These are phyloP conservation scores for Monosporozyma siamensis DNA, from an alignment of 805 yeast genomes.

Conservation along the genomic window DNA sequence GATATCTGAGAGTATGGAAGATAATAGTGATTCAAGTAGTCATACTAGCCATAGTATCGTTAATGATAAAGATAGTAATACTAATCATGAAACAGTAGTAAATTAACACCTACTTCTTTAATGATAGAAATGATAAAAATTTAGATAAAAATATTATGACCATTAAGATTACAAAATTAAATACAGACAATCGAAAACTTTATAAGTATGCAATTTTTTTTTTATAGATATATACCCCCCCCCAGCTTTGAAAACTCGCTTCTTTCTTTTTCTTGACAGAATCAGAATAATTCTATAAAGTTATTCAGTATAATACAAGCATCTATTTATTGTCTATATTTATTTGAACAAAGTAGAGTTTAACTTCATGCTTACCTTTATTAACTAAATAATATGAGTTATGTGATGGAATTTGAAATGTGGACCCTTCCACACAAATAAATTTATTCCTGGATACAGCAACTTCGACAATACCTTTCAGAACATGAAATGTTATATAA, in stretches of 20 bases:
- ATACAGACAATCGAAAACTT: not conserved
- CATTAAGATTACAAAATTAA: not conserved
- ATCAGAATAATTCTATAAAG: too few relatives aligned
- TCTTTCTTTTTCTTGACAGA: too few relatives aligned
- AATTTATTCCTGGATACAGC: slow-evolving; percentile 47
- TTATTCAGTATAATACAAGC: too few relatives aligned
- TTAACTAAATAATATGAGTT: slow-evolving; percentile 61
- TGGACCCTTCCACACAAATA: slow-evolving; percentile 58
- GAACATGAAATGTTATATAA: slow-evolving; percentile 63
- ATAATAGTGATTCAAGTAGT: slow-evolving; percentile 3
- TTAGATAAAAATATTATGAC: not conserved
- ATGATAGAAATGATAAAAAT: not conserved
- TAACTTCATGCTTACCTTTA: slow-evolving; percentile 45
- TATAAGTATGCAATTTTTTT: too few relatives aligned
- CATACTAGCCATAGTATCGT: not conserved
- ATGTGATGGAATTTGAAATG: slow-evolving; percentile 71
- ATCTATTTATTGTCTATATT: slow-evolving; percentile 17
- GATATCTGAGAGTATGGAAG: slow-evolving; percentile 7
- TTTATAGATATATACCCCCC: too few relatives aligned
- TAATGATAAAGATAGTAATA: not conserved
- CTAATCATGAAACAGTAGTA: not conserved
- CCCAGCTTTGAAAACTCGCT: too few relatives aligned
- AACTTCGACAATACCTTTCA: slow-evolving; percentile 60
- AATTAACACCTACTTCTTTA: not conserved
- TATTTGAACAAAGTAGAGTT: slow-evolving; percentile 67